Evolutionary conservation across 768 basidiomycete species (phyloP).

Genomic region (Phanerochaete carnosa): DNA sequence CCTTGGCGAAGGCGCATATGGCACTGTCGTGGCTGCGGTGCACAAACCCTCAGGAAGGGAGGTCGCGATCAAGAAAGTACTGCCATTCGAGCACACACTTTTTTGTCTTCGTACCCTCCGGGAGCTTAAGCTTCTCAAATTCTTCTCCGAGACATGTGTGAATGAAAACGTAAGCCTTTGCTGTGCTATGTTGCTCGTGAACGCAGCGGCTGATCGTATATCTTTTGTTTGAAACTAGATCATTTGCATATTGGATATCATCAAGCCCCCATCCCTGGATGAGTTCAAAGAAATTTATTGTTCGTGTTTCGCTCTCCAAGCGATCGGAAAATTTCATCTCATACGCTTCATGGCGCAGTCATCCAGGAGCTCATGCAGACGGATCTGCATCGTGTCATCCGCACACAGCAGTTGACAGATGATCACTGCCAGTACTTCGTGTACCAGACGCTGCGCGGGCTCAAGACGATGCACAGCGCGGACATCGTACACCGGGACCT

Average conservation of each 20-base stretch:
- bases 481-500: constrained; percentile 77
- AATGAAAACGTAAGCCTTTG: constrained; percentile 66
- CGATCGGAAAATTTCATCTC: constrained; percentile 6
- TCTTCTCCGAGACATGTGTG: constrained; percentile 75
- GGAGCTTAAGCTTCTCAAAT: constrained; percentile 87
- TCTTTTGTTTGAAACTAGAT: constrained; percentile 48
- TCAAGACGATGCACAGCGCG: constrained; percentile 88
- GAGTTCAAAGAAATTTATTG: constrained; percentile 88
- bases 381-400: constrained; percentile 87
- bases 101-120: constrained; percentile 88
- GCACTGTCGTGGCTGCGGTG: constrained; percentile 84
- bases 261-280: constrained; percentile 72
- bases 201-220: background rate
- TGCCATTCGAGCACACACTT: constrained; percentile 91
- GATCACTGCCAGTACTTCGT: constrained; percentile 87
- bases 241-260: constrained; percentile 88
- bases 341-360: constrained; percentile 37
- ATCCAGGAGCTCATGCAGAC: constrained; percentile 91
- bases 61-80: constrained; percentile 95
- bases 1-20: constrained; percentile 87
- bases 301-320: constrained; percentile 27
- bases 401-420: constrained; percentile 86
- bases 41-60: constrained; percentile 79
- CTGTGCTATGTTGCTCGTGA: background rate
- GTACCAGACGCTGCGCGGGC: constrained; percentile 80